Evolutionary conservation across 495 filamentous ascomycete genomes (phyloP).

Genomic region (Trichoderma gamsii): DNA sequence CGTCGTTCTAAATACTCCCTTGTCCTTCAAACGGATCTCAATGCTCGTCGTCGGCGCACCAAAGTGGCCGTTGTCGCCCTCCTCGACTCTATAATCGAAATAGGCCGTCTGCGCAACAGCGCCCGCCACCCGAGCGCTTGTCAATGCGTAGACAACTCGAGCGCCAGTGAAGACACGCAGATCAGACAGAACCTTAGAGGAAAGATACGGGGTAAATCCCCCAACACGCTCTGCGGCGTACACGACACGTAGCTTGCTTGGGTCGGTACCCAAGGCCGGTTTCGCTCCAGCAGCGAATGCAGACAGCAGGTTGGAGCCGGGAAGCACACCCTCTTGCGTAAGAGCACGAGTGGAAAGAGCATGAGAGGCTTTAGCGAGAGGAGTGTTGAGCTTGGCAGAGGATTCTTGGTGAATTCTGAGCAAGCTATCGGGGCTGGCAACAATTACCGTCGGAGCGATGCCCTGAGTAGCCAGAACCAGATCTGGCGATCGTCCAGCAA

Average conservation of each 20-base stretch:
- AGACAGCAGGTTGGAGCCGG: constrained; percentile 54
- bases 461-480: constrained; percentile 63
- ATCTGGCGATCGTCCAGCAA: constrained; percentile 63
- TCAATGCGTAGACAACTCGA: constrained; percentile 78
- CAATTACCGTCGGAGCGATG: constrained; percentile 75
- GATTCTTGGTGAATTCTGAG: constrained; percentile 54
- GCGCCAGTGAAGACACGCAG: constrained; percentile 73
- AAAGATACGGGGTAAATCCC: constrained; percentile 48
- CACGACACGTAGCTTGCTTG: constrained; percentile 70
- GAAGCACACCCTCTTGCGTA: constrained; percentile 64
- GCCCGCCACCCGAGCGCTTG: constrained; percentile 74
- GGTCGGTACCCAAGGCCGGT: constrained; percentile 55
- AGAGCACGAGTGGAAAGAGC: constrained; percentile 64
- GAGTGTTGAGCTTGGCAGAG: constrained; percentile 40
- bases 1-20: constrained; percentile 48
- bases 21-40: constrained; percentile 67
- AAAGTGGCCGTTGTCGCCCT: constrained; percentile 61
- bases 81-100: constrained; percentile 73
- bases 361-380: constrained; percentile 52
- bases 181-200: constrained; percentile 64
- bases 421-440: constrained; percentile 70
- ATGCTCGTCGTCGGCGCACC: constrained; percentile 73
- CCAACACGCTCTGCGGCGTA: constrained; percentile 58
- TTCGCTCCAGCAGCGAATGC: constrained; percentile 54
- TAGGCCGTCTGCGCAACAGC: constrained; percentile 76